phyloP scores from a whole-genome alignment of 1,139 yeast genomes.

The Scheffersomyces quercinus region DNA sequence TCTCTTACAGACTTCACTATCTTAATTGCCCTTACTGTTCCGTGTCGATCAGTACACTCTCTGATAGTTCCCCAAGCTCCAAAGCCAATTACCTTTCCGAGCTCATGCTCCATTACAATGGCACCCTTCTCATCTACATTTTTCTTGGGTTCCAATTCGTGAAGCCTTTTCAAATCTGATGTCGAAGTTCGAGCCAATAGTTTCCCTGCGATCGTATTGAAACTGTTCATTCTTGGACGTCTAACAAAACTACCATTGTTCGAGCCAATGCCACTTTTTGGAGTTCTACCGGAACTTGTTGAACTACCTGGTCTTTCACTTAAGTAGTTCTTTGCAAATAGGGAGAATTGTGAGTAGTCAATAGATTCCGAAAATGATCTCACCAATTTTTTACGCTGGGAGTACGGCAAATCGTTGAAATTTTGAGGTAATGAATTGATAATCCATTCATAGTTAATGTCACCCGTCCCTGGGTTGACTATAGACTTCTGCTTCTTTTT shows the following conservation, averaged over 20 bases:
- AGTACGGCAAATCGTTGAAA: constrained; percentile 65
- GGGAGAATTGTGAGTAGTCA: constrained; percentile 50
- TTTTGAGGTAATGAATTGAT: constrained; percentile 55
- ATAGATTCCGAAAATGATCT: constrained; percentile 56
- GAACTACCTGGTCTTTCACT: constrained; percentile 15
- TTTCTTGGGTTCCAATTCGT: constrained; percentile 24
- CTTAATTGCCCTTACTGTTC: constrained; percentile 68
- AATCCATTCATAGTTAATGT: constrained; percentile 37
- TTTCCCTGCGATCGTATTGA: constrained; percentile 46
- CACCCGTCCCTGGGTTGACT: constrained; percentile 29
- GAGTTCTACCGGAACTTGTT: constrained; percentile 20
- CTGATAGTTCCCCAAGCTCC: constrained; percentile 95
- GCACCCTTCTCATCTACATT: constrained; percentile 65
- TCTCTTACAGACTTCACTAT: constrained; percentile 60
- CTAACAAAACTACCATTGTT: constrained; percentile 28
- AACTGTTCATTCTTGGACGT: constrained; percentile 32
- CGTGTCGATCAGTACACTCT: constrained; percentile 54
- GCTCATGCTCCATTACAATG: constrained; percentile 53
- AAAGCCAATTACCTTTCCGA: constrained; percentile 80
- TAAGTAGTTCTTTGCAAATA: constrained; percentile 39
- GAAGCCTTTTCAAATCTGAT: constrained; percentile 34
- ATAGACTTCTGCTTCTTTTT: constrained; percentile 23
- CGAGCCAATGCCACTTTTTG: constrained; percentile 21
- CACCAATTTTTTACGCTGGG: constrained; percentile 62
- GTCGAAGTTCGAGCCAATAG: constrained; percentile 41